These are phyloP conservation scores for Podaxis pistillaris DNA, from an alignment of 768 basidiomycete species.

Conservation along the genomic window DNA sequence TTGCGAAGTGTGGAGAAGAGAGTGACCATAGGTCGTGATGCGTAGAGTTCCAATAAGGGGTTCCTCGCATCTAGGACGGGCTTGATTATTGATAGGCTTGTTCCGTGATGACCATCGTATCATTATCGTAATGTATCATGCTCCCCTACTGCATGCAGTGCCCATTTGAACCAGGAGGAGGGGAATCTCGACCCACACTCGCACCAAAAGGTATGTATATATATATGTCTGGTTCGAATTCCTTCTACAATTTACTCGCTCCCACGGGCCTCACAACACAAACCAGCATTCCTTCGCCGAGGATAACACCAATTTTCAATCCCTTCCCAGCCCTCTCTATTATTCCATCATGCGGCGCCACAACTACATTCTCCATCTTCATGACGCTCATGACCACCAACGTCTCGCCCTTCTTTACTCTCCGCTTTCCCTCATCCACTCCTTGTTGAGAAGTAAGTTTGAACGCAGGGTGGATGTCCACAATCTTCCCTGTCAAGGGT, in stretches of 20 bases:
- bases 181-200: too few relatives aligned
- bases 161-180: too few relatives aligned
- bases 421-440: neutral
- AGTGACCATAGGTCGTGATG: slow-evolving; percentile 19
- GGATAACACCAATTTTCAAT: slow-evolving; percentile 28
- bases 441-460: slow-evolving; percentile 4
- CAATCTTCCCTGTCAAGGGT: slow-evolving; percentile 36
- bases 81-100: too few relatives aligned
- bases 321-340: slow-evolving; percentile 32
- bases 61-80: too few relatives aligned
- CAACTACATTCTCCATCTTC: slow-evolving; percentile 40
- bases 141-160: too few relatives aligned
- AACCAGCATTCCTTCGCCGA: slow-evolving; percentile 34
- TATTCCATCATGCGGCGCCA: slow-evolving; percentile 27
- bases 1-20: slow-evolving; percentile 40
- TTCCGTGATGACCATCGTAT: too few relatives aligned
- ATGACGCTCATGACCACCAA: slow-evolving; percentile 35
- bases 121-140: too few relatives aligned
- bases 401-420: slow-evolving; percentile 31
- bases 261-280: slow-evolving; percentile 23
- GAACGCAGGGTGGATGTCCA: slow-evolving; percentile 33
- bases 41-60: neutral
- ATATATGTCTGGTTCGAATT: neutral
- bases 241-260: slow-evolving; percentile 6
- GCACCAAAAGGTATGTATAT: too few relatives aligned